Percentiles rank a stretch among this genome's conserved stretches.
Evolutionary conservation across 179 eudicot genomes (phyloP).

Genomic region (Silene vulgaris): DNA sequence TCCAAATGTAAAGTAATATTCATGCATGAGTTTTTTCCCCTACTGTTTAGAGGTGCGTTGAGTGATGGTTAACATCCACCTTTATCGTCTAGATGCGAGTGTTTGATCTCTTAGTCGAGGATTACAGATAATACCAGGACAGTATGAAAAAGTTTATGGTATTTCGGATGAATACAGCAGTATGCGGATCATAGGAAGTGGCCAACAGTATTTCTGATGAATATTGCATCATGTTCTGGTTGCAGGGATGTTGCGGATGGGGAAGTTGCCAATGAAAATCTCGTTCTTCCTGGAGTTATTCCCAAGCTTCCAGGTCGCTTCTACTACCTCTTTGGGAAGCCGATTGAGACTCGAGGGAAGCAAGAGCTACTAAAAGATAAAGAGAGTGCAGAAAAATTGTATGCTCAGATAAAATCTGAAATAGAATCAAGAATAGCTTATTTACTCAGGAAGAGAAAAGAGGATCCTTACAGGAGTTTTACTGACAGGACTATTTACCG

Average conservation of each 20-base stretch:
- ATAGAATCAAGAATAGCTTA: conserved; percentile 42
- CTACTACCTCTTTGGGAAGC: conserved; percentile 68
- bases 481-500: conserved; percentile 45
- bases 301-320: conserved; percentile 83
- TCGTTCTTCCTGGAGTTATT: conserved; percentile 44
- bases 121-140: too few species aligned
- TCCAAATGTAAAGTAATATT: too few species aligned
- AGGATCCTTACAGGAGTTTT: conserved; percentile 64
- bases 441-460: conserved; percentile 55
- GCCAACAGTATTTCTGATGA: not conserved
- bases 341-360: conserved; percentile 61
- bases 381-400: conserved; percentile 43
- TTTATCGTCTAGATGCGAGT: too few species aligned
- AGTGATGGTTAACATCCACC: too few species aligned
- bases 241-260: conserved; percentile 40
- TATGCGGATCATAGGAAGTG: not conserved
- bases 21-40: too few species aligned
- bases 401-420: conserved; percentile 48
- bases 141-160: too few species aligned
- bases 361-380: conserved; percentile 39
- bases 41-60: too few species aligned
- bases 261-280: conserved; percentile 54
- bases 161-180: too few species aligned
- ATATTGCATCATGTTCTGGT: conserved; percentile 9
- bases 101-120: too few species aligned